Base-by-base conservation (phyloP, 148 eudicot species). In the Persicaria tinctoria region DNA sequence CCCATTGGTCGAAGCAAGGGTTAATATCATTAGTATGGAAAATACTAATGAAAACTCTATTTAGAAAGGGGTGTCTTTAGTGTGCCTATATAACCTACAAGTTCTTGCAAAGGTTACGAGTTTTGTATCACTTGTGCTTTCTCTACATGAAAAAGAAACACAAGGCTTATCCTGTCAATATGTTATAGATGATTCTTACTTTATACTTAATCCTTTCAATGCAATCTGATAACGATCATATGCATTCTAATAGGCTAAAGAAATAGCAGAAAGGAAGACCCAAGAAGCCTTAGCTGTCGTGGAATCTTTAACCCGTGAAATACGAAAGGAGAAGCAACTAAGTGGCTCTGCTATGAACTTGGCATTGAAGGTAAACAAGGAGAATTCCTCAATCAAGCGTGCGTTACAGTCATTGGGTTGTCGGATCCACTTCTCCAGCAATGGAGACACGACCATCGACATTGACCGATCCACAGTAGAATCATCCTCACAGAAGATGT, bases 341-440 rank as follows among this genome's bases (percentile, higher is more conserved):
- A 86, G 90, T 82, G 83, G 79, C 79, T 87, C 92, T 76, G 97
- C 93, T 13, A 79, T 79, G 84, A 85, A 82, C 76, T 78, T 84
- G 81, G 97, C 90, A 64, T 84, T 79, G 48, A 85, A 82, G 59
- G 84, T 91, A 27, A 84, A 74, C 83, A 90, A 78, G 82, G 99
- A 96, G 85, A 92, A 84, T 78, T 83, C 83, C 32, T 88, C 91
- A 70, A 88, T 96, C 77, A 96, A 89, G 79, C 89, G 99, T 47
- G 99, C 97, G 23, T 75, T 92, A 78, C 88, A 89, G 76, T 90
- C 99, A 60, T 84, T 96, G 17, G 99, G 99, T 16, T 96, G 93
- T 79, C 89, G 86, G 76, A 90, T 96, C 68, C 85, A 89, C 69
- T 89, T 92, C 77, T 89, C 97, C 8, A 84, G 85, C 79, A 86